These are phyloP conservation scores for Taphrina wiesneri DNA, from an alignment of 1,139 yeast genomes.

Conservation along the genomic window DNA sequence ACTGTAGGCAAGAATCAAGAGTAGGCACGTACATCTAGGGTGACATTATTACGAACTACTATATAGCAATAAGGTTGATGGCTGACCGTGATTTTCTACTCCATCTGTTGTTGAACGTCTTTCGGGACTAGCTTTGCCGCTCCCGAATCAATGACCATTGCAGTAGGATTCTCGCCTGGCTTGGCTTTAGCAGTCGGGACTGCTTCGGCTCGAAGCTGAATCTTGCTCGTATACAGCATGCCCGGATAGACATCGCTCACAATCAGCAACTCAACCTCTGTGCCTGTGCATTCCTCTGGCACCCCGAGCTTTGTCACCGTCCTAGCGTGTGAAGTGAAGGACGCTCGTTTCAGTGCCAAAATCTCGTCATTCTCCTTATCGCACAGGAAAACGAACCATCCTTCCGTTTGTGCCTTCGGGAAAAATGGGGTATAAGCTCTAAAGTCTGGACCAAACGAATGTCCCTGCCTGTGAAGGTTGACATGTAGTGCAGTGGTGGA, in stretches of 20 bases:
- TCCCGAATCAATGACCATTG: constrained; percentile 22
- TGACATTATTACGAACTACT: no score
- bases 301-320: constrained; percentile 37
- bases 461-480: constrained; percentile 38
- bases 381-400: constrained; percentile 67
- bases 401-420: constrained; percentile 88
- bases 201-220: background rate
- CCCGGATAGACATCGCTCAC: constrained; percentile 30
- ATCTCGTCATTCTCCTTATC: constrained; percentile 32
- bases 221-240: background rate
- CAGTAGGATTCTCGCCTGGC: background rate
- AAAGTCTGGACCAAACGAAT: constrained; percentile 59
- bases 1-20: no score
- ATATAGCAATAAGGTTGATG: no score
- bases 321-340: constrained; percentile 6
- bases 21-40: no score
- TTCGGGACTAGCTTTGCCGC: constrained; percentile 6
- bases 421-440: constrained; percentile 74
- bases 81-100: background rate
- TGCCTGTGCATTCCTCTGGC: constrained; percentile 49
- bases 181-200: background rate
- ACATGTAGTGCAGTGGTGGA: constrained; percentile 8
- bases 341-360: constrained; percentile 32
- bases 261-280: constrained; percentile 10
- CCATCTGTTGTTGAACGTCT: constrained; percentile 18